Conservation (phyloP, 306 rosid genomes). For the Vicia villosa region DNA sequence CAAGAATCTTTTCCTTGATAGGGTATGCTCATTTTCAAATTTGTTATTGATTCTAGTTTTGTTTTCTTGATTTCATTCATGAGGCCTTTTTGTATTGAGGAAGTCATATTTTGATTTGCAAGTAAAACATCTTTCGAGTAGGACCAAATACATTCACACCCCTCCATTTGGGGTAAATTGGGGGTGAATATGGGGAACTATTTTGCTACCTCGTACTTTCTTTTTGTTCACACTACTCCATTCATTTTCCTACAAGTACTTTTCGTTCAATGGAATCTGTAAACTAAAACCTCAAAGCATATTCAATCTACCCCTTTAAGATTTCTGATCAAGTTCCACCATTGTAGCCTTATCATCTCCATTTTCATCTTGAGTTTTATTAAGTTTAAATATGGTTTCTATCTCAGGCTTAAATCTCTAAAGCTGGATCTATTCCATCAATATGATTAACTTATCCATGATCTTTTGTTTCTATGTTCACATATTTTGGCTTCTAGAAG, state of each 20-base stretch:
- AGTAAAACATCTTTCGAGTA: slow-evolving; percentile 21
- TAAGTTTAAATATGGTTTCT: no score
- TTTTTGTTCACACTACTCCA: slow-evolving; percentile 6
- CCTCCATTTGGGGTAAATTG: no score
- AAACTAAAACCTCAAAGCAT: neutral
- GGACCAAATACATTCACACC: slow-evolving; percentile 24
- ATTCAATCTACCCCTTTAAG: neutral
- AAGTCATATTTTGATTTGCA: slow-evolving; percentile 19
- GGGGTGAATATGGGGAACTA: neutral
- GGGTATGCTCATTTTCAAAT: slow-evolving; percentile 45
- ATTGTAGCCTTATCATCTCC: no score
- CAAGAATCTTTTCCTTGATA: slow-evolving; percentile 71
- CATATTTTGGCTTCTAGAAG: no score
- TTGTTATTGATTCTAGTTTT: neutral
- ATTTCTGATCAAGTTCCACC: no score
- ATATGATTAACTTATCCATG: no score
- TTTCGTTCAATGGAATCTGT: slow-evolving; percentile 3
- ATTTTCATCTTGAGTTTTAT: no score
- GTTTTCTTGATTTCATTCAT: neutral
- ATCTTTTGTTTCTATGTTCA: no score
- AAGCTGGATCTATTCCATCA: no score
- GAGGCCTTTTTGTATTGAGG: neutral
- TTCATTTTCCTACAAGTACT: neutral
- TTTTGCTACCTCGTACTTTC: neutral
- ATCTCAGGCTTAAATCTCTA: no score